Evolutionary conservation across 2,329 filamentous ascomycete genomes (phyloP).

Genomic region (Xylariales sp.): DNA sequence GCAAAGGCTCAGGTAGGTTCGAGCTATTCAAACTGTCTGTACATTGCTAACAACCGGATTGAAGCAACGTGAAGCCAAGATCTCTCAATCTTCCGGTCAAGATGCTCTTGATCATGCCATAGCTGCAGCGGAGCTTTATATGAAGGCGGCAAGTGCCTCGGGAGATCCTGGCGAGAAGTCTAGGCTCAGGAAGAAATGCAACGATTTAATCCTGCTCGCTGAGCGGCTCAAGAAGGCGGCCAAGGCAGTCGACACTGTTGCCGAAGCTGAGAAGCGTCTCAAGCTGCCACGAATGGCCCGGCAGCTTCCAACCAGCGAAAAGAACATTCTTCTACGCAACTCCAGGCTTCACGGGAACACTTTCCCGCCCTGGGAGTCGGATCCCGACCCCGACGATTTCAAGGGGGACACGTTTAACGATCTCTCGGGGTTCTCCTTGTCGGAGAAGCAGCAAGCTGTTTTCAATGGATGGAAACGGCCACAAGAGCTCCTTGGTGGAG

Average conservation of each 20-base stretch:
- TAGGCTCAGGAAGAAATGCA: slow-evolving; percentile 64
- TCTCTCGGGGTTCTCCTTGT: slow-evolving; percentile 64
- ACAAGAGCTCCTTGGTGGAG: slow-evolving; percentile 47
- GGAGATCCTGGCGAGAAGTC: slow-evolving; percentile 58
- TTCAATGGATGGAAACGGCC: slow-evolving; percentile 84
- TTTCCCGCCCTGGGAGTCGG: slow-evolving; percentile 79
- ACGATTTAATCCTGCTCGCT: slow-evolving; percentile 64
- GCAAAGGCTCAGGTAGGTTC: slow-evolving; percentile 4
- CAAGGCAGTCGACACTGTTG: slow-evolving; percentile 14
- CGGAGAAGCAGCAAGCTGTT: slow-evolving; percentile 66
- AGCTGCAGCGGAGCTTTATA: slow-evolving; percentile 72
- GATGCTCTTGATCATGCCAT: slow-evolving; percentile 74
- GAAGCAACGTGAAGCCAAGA: slow-evolving; percentile 49
- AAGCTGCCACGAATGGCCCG: slow-evolving; percentile 45
- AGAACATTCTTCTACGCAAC: slow-evolving; percentile 70
- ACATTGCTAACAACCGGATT: slow-evolving; percentile 1
- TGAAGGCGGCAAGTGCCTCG: slow-evolving; percentile 66
- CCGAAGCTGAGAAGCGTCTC: slow-evolving; percentile 17
- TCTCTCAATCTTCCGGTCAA: slow-evolving; percentile 46
- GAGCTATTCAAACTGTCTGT: neutral
- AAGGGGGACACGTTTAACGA: slow-evolving; percentile 65
- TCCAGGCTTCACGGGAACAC: slow-evolving; percentile 78
- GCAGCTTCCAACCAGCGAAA: slow-evolving; percentile 63
- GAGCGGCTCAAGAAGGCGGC: slow-evolving; percentile 64
- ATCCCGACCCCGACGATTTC: slow-evolving; percentile 61